Conservation (phyloP, 306 rosid species). For the Cucumis sativus region DNA sequence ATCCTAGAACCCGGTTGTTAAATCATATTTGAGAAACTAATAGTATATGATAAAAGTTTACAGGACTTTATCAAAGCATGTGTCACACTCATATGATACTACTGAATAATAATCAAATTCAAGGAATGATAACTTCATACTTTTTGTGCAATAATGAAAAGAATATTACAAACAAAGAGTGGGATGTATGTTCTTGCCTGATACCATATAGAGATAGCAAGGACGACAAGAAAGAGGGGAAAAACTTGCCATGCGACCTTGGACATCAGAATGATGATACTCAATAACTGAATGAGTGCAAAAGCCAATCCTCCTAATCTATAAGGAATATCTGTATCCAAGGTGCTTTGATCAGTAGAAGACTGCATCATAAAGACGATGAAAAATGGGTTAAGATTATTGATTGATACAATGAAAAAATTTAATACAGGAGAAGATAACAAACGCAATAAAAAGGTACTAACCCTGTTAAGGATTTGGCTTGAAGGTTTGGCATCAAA, state of each 20-base stretch:
- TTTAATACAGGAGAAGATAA: neutral
- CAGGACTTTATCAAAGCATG: neutral
- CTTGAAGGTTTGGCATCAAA: slow-evolving; percentile 84
- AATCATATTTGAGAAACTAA: neutral
- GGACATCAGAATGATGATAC: slow-evolving; percentile 64
- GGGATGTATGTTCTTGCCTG: slow-evolving; percentile 30
- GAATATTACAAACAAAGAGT: neutral
- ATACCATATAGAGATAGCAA: slow-evolving; percentile 66
- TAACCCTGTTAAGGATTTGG: slow-evolving; percentile 69
- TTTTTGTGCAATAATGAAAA: neutral
- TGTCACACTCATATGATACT: neutral
- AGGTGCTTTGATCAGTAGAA: slow-evolving; percentile 80
- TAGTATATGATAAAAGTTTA: neutral
- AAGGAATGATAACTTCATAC: neutral
- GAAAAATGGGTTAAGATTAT: neutral
- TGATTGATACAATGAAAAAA: neutral
- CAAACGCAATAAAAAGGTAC: slow-evolving; percentile 7
- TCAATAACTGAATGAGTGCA: slow-evolving; percentile 68
- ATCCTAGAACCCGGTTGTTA: neutral
- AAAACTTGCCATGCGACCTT: slow-evolving; percentile 75
- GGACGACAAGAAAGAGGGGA: slow-evolving; percentile 42
- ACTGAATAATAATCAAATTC: neutral
- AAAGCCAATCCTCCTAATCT: slow-evolving; percentile 81
- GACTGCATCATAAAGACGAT: slow-evolving; percentile 31
- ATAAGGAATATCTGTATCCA: slow-evolving; percentile 73